Conservation (phyloP, 83 land plant genomes). For the Thuja plicata region DNA sequence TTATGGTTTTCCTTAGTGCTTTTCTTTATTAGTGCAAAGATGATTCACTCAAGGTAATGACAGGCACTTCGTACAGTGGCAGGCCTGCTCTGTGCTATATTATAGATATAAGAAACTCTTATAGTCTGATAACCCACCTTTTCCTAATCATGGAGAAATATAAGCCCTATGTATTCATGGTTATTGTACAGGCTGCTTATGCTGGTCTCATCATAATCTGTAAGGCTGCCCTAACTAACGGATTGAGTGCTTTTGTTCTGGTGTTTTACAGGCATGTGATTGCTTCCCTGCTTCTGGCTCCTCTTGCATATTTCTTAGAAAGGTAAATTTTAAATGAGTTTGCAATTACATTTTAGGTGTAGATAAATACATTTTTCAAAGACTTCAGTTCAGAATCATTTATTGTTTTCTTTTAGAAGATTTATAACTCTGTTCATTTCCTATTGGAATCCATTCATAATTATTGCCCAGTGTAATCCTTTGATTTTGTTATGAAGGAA, state of each 20-base stretch:
- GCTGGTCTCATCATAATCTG: not conserved
- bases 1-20: no score
- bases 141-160: not conserved
- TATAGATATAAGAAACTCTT: not conserved
- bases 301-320: not conserved
- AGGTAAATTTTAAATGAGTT: not conserved
- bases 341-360: not conserved
- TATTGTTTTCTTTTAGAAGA: not conserved
- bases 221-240: not conserved
- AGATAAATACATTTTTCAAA: no score
- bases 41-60: not conserved
- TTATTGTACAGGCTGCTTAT: not conserved
- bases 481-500: not conserved
- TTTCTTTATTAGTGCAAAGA: not conserved
- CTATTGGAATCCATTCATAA: not conserved
- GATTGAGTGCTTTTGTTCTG: not conserved
- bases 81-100: not conserved
- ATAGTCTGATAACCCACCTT: not conserved
- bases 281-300: not conserved
- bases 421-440: not conserved
- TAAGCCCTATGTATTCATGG: not conserved
- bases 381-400: not conserved
- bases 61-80: not conserved
- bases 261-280: not conserved
- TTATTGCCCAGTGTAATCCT: not conserved